A percentile compares a stretch with the other conserved stretches of the same genome.
Evolutionary conservation across 179 eudicot genomes (phyloP).

Genomic region (Beta corolliflora): DNA sequence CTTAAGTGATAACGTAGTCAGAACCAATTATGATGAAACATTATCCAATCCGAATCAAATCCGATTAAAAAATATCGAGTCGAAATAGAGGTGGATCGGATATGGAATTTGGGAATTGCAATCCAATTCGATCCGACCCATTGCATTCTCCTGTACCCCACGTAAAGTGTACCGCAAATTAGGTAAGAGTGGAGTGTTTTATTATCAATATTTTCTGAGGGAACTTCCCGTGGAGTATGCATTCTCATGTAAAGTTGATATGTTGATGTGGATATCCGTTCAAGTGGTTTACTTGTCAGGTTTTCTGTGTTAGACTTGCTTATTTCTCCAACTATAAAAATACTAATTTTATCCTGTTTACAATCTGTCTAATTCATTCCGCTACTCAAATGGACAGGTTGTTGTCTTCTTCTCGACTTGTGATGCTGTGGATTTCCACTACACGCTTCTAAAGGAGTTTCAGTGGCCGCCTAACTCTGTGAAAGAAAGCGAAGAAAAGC

Average conservation of each 20-base stretch:
- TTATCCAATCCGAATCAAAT: too few relatives aligned
- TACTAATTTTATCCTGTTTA: not conserved
- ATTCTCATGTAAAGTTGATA: not conserved
- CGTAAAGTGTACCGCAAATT: too few relatives aligned
- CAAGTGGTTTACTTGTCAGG: not conserved
- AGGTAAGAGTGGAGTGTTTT: not conserved
- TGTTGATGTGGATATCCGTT: not conserved
- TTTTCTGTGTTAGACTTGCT: not conserved
- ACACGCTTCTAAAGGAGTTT: constrained; percentile 64
- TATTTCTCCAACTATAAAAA: not conserved
- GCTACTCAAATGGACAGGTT: constrained; percentile 48
- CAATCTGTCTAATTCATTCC: constrained; percentile 15
- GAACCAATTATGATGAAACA: too few relatives aligned
- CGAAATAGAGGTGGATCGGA: too few relatives aligned
- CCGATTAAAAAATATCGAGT: too few relatives aligned
- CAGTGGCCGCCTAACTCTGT: constrained; percentile 43
- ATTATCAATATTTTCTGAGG: not conserved
- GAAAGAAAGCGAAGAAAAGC: constrained; percentile 42
- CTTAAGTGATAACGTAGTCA: too few relatives aligned
- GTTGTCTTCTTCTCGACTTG: constrained; percentile 98
- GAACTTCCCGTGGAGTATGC: not conserved
- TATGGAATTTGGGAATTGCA: too few relatives aligned
- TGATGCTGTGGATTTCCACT: constrained; percentile 93
- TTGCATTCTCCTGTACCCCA: too few relatives aligned
- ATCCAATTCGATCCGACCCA: too few relatives aligned